Conservation (phyloP, 139 green algal genomes). For the Zygnema circumcarinatum region DNA sequence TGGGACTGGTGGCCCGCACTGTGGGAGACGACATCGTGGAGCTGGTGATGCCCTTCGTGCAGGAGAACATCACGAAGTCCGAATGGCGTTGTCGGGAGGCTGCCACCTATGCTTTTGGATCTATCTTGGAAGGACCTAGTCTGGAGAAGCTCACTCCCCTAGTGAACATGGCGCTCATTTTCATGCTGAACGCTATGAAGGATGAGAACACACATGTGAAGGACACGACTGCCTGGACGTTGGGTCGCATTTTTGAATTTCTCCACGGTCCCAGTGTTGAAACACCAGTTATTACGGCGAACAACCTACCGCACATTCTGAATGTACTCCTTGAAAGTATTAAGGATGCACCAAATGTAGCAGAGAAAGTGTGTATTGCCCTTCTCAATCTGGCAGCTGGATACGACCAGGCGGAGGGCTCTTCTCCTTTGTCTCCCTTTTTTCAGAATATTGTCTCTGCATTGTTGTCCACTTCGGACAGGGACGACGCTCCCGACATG, state of each 20-base stretch:
- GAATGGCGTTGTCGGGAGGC: constrained; percentile 94
- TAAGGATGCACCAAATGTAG: constrained; percentile 84
- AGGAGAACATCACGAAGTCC: constrained; percentile 82
- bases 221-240: constrained; percentile 95
- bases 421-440: constrained; percentile 70
- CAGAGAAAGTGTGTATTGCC: constrained; percentile 87
- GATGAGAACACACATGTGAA: constrained; percentile 83
- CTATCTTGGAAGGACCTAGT: constrained; percentile 91
- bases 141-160: constrained; percentile 71
- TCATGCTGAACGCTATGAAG: constrained; percentile 70
- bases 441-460: constrained; percentile 85
- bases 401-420: constrained; percentile 35
- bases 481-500: constrained; percentile 60
- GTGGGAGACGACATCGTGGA: constrained; percentile 81
- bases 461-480: constrained; percentile 74
- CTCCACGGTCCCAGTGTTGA: constrained; percentile 73
- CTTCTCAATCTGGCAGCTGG: constrained; percentile 79
- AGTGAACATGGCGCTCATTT: constrained; percentile 74
- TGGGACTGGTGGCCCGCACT: constrained; percentile 80
- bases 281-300: constrained; percentile 54
- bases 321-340: constrained; percentile 72
- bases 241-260: constrained; percentile 94
- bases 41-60: constrained; percentile 85
- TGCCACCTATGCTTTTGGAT: constrained; percentile 94
- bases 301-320: constrained; percentile 65